Evolutionary conservation across 306 rosid genomes (phyloP), one percentile per base, ranked within the genome.

Genomic region (Prosopis cineraria): DNA sequence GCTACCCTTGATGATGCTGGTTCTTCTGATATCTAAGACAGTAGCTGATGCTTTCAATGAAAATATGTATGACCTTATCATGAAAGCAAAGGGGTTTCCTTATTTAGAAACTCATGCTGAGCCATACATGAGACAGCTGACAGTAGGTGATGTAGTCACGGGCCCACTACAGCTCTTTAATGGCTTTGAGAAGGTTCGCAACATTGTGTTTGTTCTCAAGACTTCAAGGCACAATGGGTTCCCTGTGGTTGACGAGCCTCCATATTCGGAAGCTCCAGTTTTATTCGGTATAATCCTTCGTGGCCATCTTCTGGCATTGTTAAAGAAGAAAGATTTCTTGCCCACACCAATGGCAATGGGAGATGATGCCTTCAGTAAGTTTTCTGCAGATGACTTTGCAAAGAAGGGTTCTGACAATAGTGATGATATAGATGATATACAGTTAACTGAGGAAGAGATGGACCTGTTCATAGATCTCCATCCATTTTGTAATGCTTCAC

Each of bases 71-170:
- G 95, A 96, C 80, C 88, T 90, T 71, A 96, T 96, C 70, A 91
- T 96, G 97, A 96, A 90, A 87, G 91, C 90, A 20, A 96, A 96
- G 84, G 98, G 99, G 63, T 84, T 96, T 58, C 99, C 99, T 52
- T 96, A 91, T 79, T 87, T 96, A n/a, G 89, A 84, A 84, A 79
- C 83, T 76, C 98, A 91, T 68, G 97, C 87, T 34, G 99, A 96
- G 81, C 94, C 98, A 22, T 96, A 89, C 69, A 93, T 89, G 97
- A 86, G 98, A 84, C 99, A 91, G 83, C 83, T 96, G 77, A 87
- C 91, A 2, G 99, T 93, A 29, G 73, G 82, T 0, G 96, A 93
- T 34, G 87, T 96, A n/a, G 91, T 91, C 80, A 89, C 88, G 13
- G 96, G 99, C 17, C 99, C 99, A 2, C 96, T 91, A 14, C 97